These are phyloP conservation scores for Tubosaeta sp. DNA, from an alignment of 768 basidiomycete species.

Conservation along the genomic window DNA sequence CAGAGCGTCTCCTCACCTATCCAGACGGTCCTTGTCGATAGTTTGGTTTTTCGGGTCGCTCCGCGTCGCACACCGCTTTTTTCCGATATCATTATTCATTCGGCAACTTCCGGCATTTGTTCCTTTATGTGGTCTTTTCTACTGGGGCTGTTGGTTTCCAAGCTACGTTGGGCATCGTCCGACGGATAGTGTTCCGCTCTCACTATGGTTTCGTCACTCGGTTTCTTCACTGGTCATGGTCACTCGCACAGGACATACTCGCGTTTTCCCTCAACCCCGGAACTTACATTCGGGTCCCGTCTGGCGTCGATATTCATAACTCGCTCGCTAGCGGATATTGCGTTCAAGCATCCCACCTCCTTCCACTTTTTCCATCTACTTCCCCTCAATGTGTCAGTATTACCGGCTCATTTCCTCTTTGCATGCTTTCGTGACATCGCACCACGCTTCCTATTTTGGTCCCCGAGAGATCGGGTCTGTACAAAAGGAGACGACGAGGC, in stretches of 20 bases:
- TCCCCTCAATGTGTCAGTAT: conserved; percentile 42
- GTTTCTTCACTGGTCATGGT: conserved; percentile 34
- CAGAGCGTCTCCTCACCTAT: conserved; percentile 22
- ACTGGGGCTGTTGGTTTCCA: conserved; percentile 31
- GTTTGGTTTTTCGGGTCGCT: conserved; percentile 18
- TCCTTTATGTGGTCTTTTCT: conserved; percentile 25
- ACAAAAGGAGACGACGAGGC: conserved; percentile 36
- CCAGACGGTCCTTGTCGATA: conserved; percentile 5
- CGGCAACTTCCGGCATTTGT: conserved; percentile 35
- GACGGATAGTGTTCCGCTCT: conserved; percentile 28
- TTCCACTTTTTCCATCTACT: conserved; percentile 23
- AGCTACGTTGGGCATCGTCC: conserved; percentile 20
- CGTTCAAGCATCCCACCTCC: conserved; percentile 21
- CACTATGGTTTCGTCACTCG: conserved; percentile 27
- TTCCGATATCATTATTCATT: conserved; percentile 40
- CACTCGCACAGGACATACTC: conserved; percentile 36
- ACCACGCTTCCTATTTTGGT: conserved; percentile 33
- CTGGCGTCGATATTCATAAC: conserved; percentile 44
- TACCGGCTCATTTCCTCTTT: conserved; percentile 33
- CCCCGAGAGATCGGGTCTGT: conserved; percentile 33
- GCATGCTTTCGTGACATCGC: conserved; percentile 42
- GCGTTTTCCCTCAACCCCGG: conserved; percentile 16
- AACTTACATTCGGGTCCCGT: conserved; percentile 28
- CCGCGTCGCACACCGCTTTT: conserved; percentile 25
- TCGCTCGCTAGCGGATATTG: conserved; percentile 33